phyloP scores from a whole-genome alignment of 495 filamentous ascomycete species.

The Penicillium ochrochloron region DNA sequence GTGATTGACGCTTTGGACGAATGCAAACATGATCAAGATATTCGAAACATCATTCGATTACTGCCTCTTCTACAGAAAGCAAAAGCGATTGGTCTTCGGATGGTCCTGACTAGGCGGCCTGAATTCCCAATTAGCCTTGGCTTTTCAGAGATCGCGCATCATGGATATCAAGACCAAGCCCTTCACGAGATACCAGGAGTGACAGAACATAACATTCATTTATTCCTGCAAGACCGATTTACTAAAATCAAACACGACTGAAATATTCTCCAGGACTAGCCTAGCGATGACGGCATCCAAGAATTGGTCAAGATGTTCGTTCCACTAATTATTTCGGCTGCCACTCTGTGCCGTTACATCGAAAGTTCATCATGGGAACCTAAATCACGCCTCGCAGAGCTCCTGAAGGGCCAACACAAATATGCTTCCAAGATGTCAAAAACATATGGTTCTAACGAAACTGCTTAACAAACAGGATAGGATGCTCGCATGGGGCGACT shows the following conservation, averaged over 20 bases:
- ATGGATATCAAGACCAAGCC: conserved; percentile 24
- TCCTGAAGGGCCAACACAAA: conserved; percentile 13
- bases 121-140: conserved; percentile 46
- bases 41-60: conserved; percentile 42
- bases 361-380: conserved; percentile 13
- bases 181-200: conserved; percentile 29
- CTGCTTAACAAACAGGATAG: too few relatives aligned
- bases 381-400: conserved; percentile 15
- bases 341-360: conserved; percentile 36
- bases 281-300: neutral
- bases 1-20: conserved; percentile 60
- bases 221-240: too few relatives aligned
- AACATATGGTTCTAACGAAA: too few relatives aligned
- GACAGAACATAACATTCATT: neutral
- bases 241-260: too few relatives aligned
- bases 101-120: conserved; percentile 51
- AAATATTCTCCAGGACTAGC: too few relatives aligned
- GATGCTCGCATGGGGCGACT: too few relatives aligned
- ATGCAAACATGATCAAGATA: conserved; percentile 46
- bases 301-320: conserved; percentile 26
- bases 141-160: conserved; percentile 25
- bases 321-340: conserved; percentile 42
- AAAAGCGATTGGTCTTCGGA: conserved; percentile 14
- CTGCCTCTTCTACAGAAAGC: conserved; percentile 24
- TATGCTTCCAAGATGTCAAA: too few relatives aligned